Conservation (phyloP, 208 protist species). For the Trypanosoma avium region DNA sequence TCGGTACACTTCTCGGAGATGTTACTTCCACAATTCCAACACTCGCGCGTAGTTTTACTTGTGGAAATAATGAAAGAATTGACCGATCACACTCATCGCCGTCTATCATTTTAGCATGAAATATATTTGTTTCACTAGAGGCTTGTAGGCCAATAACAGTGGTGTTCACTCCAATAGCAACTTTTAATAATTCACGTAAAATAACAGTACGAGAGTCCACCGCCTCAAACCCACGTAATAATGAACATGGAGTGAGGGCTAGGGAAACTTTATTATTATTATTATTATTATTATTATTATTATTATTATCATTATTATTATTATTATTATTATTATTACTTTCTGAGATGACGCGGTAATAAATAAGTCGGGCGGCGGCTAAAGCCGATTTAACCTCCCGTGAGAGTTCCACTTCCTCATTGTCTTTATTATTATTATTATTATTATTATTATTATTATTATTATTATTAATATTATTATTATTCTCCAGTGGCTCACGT, state of each 20-base stretch:
- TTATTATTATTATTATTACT: constrained; percentile 12
- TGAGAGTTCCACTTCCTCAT: constrained; percentile 30
- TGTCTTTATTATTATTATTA: constrained; percentile 24
- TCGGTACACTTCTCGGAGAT: constrained; percentile 37
- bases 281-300: constrained; percentile 8
- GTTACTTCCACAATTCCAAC: constrained; percentile 45
- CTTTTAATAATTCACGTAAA: constrained; percentile 63
- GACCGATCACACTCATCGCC: constrained; percentile 83
- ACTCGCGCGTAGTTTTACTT: constrained; percentile 47
- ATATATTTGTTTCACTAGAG: constrained; percentile 76
- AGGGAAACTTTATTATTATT: constrained; percentile 33
- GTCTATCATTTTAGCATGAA: constrained; percentile 85
- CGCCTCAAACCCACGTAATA: constrained; percentile 86
- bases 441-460: too few species aligned
- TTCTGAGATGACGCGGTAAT: constrained; percentile 57
- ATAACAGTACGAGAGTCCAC: constrained; percentile 69
- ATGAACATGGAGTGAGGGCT: constrained; percentile 69
- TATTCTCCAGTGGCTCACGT: too few species aligned
- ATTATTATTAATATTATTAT: too few species aligned
- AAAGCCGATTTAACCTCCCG: constrained; percentile 48
- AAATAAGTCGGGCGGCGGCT: constrained; percentile 50
- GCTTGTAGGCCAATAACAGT: constrained; percentile 71
- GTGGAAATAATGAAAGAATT: constrained; percentile 84
- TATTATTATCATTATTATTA: constrained; percentile 19
- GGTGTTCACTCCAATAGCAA: constrained; percentile 55